phyloP scores from a whole-genome alignment of 208 protist species.

The Trypanosoma rangeli region DNA sequence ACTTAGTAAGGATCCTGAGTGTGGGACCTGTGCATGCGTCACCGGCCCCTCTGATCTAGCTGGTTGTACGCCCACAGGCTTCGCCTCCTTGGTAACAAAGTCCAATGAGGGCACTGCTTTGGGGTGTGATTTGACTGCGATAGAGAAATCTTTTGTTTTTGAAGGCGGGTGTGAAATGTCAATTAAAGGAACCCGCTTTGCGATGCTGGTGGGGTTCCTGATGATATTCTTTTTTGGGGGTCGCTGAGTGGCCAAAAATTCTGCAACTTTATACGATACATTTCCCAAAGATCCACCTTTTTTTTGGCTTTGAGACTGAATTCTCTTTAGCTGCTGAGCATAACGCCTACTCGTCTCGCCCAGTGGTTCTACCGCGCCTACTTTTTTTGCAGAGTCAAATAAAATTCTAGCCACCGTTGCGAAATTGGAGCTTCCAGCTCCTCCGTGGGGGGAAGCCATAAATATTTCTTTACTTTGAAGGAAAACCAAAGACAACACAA shows the following conservation, averaged over 20 bases:
- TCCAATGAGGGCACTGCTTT: constrained; percentile 27
- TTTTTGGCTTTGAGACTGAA: constrained; percentile 78
- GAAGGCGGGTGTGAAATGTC: constrained; percentile 37
- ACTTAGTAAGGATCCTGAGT: constrained; percentile 15
- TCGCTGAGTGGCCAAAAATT: constrained; percentile 79
- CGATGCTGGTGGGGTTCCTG: constrained; percentile 28
- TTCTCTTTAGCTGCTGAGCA: constrained; percentile 74
- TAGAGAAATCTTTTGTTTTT: constrained; percentile 9
- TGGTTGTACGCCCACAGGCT: not conserved
- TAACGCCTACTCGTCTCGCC: constrained; percentile 58
- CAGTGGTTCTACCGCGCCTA: constrained; percentile 70
- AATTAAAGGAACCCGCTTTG: constrained; percentile 66
- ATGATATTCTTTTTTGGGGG: constrained; percentile 21
- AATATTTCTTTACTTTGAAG: not conserved
- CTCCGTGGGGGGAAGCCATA: constrained; percentile 18
- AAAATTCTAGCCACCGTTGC: constrained; percentile 80
- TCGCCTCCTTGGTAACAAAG: constrained; percentile 15
- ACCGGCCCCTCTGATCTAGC: not conserved
- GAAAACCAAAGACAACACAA: not conserved
- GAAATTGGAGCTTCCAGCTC: constrained; percentile 40
- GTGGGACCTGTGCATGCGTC: not conserved
- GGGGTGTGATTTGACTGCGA: not conserved
- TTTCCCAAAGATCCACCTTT: constrained; percentile 69
- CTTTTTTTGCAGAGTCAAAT: constrained; percentile 81
- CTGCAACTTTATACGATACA: constrained; percentile 83